Evolutionary conservation across 2,329 filamentous ascomycete species (phyloP), one percentile per base, ranked within the genome.

Genomic region (Shiraia bambusicola): DNA sequence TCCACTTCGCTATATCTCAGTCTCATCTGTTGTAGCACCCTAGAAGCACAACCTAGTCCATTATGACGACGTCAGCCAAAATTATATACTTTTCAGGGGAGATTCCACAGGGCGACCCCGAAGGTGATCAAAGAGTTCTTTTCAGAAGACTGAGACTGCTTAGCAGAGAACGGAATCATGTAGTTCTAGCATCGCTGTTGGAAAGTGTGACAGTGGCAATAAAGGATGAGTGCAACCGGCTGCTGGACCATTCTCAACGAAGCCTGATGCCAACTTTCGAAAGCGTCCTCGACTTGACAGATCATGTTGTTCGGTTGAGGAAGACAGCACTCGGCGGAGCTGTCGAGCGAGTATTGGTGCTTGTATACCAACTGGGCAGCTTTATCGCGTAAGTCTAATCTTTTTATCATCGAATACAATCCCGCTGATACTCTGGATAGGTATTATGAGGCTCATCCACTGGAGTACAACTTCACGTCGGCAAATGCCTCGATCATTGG

Each of bases 31-130:
- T n/a, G n/a, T n/a, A n/a, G n/a, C n/a, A n/a, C n/a, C n/a, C n/a
- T n/a, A n/a, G n/a, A n/a, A n/a, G n/a, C n/a, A n/a, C n/a, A n/a
- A n/a, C n/a, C n/a, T n/a, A n/a, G n/a, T n/a, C n/a, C n/a, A n/a
- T 13, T n/a, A 26, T 25, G 10, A 36, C 27, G 16, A 26, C 16
- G 19, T 25, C n/a, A 2, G 19, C 19, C 6, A 36, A 36, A 6
- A 25, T 36, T 19, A 36, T 36, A 13, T 36, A 36, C 22, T 26
- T 36, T 19, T 36, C 34, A n/a, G 34, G 34, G 3, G 34, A 36
- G 27, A 36, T 36, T 27, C 34, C 34, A n/a, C 34, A 36, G 25
- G 34, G 34, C 7, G 34, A 36, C 11, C 34, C 34, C 6, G 34
- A 36, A 36, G 34, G 34, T 26, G 34, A 36, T 19, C 34, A 36